Conservation (phyloP, 352 stramenopile genomes). For the Aphanomyces stellatus region DNA sequence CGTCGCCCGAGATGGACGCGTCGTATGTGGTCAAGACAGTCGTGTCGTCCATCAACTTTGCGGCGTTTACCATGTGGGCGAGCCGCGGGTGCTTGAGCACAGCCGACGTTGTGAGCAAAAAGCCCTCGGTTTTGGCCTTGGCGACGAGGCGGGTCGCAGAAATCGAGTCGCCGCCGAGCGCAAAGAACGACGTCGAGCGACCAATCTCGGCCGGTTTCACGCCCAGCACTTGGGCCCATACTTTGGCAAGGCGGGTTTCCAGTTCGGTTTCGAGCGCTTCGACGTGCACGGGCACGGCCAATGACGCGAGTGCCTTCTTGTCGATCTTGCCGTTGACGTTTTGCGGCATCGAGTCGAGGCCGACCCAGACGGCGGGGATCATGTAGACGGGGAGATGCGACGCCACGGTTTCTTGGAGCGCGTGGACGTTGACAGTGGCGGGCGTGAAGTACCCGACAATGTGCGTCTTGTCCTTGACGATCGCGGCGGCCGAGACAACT, state of each 20-base stretch:
- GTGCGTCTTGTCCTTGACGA: constrained; percentile 50
- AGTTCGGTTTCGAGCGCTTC: neutral
- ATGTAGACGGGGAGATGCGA: constrained; percentile 75
- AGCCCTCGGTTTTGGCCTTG: neutral
- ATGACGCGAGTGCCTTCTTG: constrained; percentile 34
- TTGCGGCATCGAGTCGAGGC: constrained; percentile 72
- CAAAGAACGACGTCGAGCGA: neutral
- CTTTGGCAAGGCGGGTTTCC: neutral
- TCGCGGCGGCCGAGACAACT: constrained; percentile 38
- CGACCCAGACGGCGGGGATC: constrained; percentile 70
- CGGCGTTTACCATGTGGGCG: neutral
- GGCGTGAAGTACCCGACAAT: constrained; percentile 89
- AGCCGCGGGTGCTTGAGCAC: neutral
- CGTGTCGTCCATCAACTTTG: neutral
- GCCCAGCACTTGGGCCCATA: neutral
- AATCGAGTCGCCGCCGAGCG: neutral
- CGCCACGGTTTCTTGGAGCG: constrained; percentile 58
- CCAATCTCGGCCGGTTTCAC: neutral
- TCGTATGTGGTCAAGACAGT: neutral
- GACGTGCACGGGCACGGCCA: neutral
- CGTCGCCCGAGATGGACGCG: neutral
- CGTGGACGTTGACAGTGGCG: constrained; percentile 55
- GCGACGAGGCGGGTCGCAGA: neutral
- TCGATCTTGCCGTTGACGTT: constrained; percentile 84
- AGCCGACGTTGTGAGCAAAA: neutral